Conservation (phyloP, 2,329 filamentous ascomycete species). For the Emmonsiellopsis sp. region DNA sequence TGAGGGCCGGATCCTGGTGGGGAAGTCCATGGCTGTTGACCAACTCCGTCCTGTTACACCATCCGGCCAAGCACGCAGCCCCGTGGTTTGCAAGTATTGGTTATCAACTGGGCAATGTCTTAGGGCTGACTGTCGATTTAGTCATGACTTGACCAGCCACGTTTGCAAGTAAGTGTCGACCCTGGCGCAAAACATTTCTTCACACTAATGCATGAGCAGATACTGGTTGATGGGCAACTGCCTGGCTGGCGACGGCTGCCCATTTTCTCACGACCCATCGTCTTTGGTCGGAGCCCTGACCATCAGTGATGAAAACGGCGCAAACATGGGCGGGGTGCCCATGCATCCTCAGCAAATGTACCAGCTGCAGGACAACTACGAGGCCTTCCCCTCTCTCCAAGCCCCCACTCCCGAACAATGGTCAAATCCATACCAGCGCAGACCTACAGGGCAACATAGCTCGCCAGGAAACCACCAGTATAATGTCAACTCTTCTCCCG, state of each 20-base stretch:
- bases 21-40: slow-evolving; percentile 76
- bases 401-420: slow-evolving; percentile 52
- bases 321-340: slow-evolving; percentile 49
- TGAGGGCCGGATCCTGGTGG: slow-evolving; percentile 62
- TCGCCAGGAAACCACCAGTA: slow-evolving; percentile 5
- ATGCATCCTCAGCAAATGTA: slow-evolving; percentile 52
- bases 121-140: slow-evolving; percentile 91
- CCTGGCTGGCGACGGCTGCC: slow-evolving; percentile 83
- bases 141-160: slow-evolving; percentile 89
- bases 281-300: slow-evolving; percentile 74
- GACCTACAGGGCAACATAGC: slow-evolving; percentile 35
- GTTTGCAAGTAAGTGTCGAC: slow-evolving; percentile 79
- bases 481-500: slow-evolving; percentile 16
- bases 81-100: slow-evolving; percentile 95
- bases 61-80: slow-evolving; percentile 65
- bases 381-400: slow-evolving; percentile 72
- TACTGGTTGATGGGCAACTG: slow-evolving; percentile 97
- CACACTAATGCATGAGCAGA: slow-evolving; percentile 36
- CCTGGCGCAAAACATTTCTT: background rate
- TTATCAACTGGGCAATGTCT: slow-evolving; percentile 92
- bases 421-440: slow-evolving; percentile 38
- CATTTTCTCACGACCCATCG: slow-evolving; percentile 93
- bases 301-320: slow-evolving; percentile 47
- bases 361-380: slow-evolving; percentile 68
- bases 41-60: slow-evolving; percentile 67